Evolutionary conservation across 225 moss, liverwort and hornwort genomes (phyloP), one percentile per base, ranked within the genome.

Genomic region (Marchantia paleacea): DNA sequence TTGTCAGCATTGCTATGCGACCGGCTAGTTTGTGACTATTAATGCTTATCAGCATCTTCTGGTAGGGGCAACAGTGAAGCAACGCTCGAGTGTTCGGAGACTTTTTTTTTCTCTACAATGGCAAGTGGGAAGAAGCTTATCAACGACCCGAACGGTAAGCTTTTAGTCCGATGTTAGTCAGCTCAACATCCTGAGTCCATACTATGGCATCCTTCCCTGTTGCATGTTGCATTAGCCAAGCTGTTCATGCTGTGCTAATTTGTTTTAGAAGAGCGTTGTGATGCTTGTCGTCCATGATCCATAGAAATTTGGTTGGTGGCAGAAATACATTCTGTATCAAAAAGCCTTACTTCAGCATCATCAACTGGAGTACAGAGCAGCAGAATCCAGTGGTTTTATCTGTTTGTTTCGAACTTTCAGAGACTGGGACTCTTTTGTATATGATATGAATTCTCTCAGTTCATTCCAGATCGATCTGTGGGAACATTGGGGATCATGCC

Each of bases 141-240:
- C 79, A 95, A 97, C 84, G 90, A 95, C 89, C 97, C 97, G 14
- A 95, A 87, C 79, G 97, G 97, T 97, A 90, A 90, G 91, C 65
- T 74, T 16, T 15, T 53, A 57, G 54, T 58, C 51, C 47, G 54
- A 28, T 13, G 62, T 76, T 28, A 7, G 57, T 29, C 62, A 76
- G 79, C 62, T 81, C 28, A 48, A 47, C 30, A 14, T 62, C 48
- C 8, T 7, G 57, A 58, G 75, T 75, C 57, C 48, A 70, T 7
- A 13, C 39, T 70, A 7, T 48, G 26, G 39, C 48, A 7, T 49
- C 54, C 26, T 54, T 74, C 26, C 20, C 7, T 55, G 74, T 54
- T 55, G 53, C 74, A 55, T 54, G 53, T 30, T 74, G 3, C 6
- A 8, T 26, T 60, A 12, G 7, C 52, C 39, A 25, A 53, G 16